phyloP scores from a whole-genome alignment of 78 protist genomes.

The Chrysochromulina tobinii region DNA sequence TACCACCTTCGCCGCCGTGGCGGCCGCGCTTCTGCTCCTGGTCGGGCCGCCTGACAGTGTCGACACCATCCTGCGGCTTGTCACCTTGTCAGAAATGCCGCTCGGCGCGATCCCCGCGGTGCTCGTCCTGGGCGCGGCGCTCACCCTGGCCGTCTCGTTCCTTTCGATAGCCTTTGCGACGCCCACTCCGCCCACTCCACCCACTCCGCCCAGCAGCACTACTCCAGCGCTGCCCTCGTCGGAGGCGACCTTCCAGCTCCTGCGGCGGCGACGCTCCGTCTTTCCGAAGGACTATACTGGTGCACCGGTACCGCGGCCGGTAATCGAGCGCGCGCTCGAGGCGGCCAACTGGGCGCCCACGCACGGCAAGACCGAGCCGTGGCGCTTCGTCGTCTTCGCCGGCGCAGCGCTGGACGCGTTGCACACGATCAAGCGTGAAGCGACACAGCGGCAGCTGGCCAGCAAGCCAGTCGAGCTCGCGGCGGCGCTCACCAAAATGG shows the following conservation, averaged over 20 bases:
- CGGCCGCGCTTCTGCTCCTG: no score
- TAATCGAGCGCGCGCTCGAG: neutral
- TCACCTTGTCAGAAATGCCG: no score
- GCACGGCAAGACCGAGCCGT: conserved; percentile 48
- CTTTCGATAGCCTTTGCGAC: no score
- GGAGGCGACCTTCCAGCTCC: neutral
- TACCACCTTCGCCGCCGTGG: no score
- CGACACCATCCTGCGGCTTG: no score
- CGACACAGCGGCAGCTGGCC: neutral
- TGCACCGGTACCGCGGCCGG: neutral
- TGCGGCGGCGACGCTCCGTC: conserved; percentile 23
- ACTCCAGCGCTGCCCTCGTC: no score
- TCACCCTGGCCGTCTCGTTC: no score
- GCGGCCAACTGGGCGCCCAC: conserved; percentile 51
- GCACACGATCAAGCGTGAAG: neutral
- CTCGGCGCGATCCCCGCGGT: no score
- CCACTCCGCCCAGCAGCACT: no score
- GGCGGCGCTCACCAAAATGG: neutral
- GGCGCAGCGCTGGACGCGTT: neutral
- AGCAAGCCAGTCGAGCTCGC: neutral
- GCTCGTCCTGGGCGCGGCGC: no score
- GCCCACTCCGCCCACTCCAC: no score
- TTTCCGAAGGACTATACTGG: conserved; percentile 25
- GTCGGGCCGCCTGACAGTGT: no score
- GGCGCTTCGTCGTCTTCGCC: conserved; percentile 22